Percentiles rank a stretch among this genome's conserved stretches.
phyloP scores from a whole-genome alignment of 2,329 filamentous ascomycete species.

The Delphinella strobiligena region DNA sequence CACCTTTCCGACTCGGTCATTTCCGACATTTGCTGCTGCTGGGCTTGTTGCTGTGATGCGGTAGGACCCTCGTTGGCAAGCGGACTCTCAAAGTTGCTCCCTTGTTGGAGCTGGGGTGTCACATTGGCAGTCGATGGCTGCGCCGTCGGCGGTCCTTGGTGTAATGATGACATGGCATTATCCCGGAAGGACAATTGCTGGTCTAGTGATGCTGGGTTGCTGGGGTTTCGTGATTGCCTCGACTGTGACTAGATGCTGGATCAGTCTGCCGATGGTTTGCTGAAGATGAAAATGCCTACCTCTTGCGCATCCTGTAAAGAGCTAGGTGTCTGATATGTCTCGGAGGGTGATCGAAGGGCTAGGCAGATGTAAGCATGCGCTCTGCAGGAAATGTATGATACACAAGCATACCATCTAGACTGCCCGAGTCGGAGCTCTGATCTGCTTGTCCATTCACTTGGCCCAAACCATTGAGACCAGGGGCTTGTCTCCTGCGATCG shows the following conservation, averaged over 20 bases:
- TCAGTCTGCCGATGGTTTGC: neutral
- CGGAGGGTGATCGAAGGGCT: constrained; percentile 5
- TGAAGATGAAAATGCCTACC: neutral
- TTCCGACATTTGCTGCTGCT: constrained; percentile 23
- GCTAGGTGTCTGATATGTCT: constrained; percentile 6
- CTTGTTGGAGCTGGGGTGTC: neutral
- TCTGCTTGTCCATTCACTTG: constrained; percentile 9
- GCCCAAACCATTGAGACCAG: constrained; percentile 2
- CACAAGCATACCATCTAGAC: constrained; percentile 6
- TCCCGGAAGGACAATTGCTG: constrained; percentile 8
- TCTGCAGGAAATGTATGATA: neutral
- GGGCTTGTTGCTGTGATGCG: constrained; percentile 8
- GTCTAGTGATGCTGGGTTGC: constrained; percentile 5
- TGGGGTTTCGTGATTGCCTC: neutral
- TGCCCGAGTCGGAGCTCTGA: constrained; percentile 1
- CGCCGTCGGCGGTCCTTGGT: constrained; percentile 2
- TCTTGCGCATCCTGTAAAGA: neutral
- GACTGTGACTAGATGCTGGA: neutral
- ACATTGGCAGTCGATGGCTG: constrained; percentile 1
- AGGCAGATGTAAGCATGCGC: neutral
- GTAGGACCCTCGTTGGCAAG: neutral
- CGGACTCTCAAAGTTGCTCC: neutral
- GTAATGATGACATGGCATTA: neutral
- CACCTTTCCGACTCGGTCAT: constrained; percentile 50
- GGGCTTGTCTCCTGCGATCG: constrained; percentile 36